phyloP scores from a whole-genome alignment of 2,329 filamentous ascomycete species.

The Xenosphaeropsis pyriputrescens region DNA sequence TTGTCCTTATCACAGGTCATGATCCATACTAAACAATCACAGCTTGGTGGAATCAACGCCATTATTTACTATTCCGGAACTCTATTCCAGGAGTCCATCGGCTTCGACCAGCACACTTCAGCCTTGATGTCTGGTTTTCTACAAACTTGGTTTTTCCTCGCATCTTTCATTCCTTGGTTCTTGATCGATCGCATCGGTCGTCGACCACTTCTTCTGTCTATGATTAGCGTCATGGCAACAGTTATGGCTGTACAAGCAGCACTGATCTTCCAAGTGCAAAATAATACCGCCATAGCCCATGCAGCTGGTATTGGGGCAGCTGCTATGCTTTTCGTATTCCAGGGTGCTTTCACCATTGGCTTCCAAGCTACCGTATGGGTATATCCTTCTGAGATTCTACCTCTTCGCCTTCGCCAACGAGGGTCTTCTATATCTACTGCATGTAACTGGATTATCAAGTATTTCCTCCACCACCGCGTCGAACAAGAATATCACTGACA shows the following conservation, averaged over 20 bases:
- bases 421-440: conserved; percentile 46
- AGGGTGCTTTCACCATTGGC: conserved; percentile 43
- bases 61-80: conserved; percentile 25
- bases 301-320: conserved; percentile 23
- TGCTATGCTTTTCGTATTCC: conserved; percentile 43
- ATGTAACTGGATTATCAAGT: conserved; percentile 32
- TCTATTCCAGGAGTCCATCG: conserved; percentile 28
- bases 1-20: conserved; percentile 15
- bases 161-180: conserved; percentile 22
- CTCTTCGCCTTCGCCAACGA: conserved; percentile 40
- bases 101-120: conserved; percentile 25
- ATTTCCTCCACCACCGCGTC: background rate
- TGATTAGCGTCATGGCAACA: conserved; percentile 23
- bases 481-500: conserved; percentile 3
- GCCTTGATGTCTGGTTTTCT: conserved; percentile 36
- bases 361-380: conserved; percentile 47
- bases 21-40: too few species aligned
- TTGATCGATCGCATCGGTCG: conserved; percentile 43
- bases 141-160: conserved; percentile 29
- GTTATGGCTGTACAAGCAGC: conserved; percentile 25
- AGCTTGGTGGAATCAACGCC: conserved; percentile 30
- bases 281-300: conserved; percentile 17
- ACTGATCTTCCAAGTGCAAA: conserved; percentile 24
- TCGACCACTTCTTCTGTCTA: conserved; percentile 49
- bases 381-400: conserved; percentile 43